Evolutionary conservation across 768 basidiomycete species (phyloP), one percentile per base, ranked within the genome.

Genomic region (Mycena chlorophos): DNA sequence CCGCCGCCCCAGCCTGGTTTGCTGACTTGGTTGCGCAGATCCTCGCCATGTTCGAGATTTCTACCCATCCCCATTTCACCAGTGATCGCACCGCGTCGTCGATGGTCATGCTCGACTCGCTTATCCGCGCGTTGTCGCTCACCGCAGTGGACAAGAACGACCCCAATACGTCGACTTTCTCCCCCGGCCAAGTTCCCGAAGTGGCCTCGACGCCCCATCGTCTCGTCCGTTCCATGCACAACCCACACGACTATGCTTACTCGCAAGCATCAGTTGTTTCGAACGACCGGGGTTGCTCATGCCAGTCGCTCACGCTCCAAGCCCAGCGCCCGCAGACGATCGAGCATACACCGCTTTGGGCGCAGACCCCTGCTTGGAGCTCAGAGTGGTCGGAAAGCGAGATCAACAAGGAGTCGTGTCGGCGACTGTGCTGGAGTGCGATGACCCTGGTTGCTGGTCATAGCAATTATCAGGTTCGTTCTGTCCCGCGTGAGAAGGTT

Each of bases 371-470:
- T 0, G 84, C 80, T 4, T 91, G 87, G 87, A 75, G 79, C 53
- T 65, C 71, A 37, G 66, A 73, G 10, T 85, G 80, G 80, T 71
- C 78, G n/a, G 81, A 84, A 43, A 77, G 71, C 10, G 88, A 91
- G 57, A 80, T 88, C 56, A 72, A 79, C 39, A 86, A 82, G 68
- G 89, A 92, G 65, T 84, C 84, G 42, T 85, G 84, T 63, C 81
- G 89, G 30, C 74, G 89, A 31, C 68, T 90, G 22, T 87, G 86
- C 57, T 91, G 89, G 89, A 88, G 84, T 65, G 71, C 83, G 5
- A 75, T 89, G 69, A 73, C 78, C 51, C 75, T 89, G 22, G 75
- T 81, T 14, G 85, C 88, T 10, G 86, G 83, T 1, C 81, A 88
- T 67, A 83, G 79, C 25, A 78, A 81, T 14, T 88, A 86, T n/a